Evolutionary conservation across 202 grass and related monocot genomes (phyloP), one percentile per base, ranked within the genome.

Genomic region (Tripidium arundinaceum): DNA sequence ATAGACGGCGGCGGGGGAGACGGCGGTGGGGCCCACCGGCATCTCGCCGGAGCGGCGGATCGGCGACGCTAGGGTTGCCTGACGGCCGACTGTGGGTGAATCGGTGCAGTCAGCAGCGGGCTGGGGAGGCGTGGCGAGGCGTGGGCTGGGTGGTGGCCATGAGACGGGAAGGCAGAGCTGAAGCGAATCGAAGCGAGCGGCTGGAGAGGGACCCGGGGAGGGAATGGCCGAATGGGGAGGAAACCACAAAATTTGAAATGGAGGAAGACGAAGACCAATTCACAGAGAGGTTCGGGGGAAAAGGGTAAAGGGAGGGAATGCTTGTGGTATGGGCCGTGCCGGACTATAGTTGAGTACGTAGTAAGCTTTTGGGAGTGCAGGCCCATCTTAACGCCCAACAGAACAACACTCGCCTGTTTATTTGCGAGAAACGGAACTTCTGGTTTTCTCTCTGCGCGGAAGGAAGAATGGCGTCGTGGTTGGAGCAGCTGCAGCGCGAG

Each of bases 401-500:
- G 25, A 58, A 25, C 8, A 1, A 40, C 31, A 26, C 6, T 12
- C 15, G 11, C 77, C 19, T 37, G 4, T 50, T 54, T 65, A 4
- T 22, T 22, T 76, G 3, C 27, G 39, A 81, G 39, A 81, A 72
- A 42, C 16, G 68, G 63, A 72, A 59, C 25, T 55, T 83, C 60
- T 57, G 58, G 12, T 63, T 39, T 65, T 19, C 33, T n/a, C n/a
- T 21, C 25, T 25, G 22, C 38, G 57, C 71, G 45, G 65, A 39
- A 25, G 31, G n/a, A 63, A 40, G 69, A 40, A 89, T 87, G 82
- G 75, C 64, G 58, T 80, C 72, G 49, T 89, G 81, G 87, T 82
- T 66, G 88, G 90, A 94, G 78, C 83, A 89, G 67, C 83, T 94
- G 68, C 88, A 82, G 79, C 47, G 43, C 10, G 88, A 87, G 64